A percentile compares a stretch with the other conserved stretches of the same genome.
Conservation (phyloP, 2,329 filamentous ascomycete genomes). For the Neoscytalidium dimidiatum region DNA sequence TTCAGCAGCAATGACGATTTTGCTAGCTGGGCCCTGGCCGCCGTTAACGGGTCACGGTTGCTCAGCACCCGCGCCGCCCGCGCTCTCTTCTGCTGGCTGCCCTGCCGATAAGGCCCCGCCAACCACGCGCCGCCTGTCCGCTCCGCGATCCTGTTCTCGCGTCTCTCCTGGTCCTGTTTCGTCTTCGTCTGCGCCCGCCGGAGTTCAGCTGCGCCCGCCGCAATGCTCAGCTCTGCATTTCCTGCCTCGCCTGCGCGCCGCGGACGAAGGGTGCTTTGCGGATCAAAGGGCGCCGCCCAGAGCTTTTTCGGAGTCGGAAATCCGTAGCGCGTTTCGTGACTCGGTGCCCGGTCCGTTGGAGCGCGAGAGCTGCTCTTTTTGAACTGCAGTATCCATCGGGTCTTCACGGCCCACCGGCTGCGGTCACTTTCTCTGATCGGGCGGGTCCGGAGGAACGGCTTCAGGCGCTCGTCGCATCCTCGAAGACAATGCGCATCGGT, state of each 20-base stretch:
- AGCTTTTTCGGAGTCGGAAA: slow-evolving; percentile 3
- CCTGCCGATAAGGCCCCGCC: slow-evolving; percentile 10
- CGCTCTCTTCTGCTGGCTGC: neutral
- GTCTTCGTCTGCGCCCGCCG: slow-evolving; percentile 3
- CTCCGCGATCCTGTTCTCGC: neutral
- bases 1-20: slow-evolving; percentile 20
- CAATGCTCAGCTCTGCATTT: slow-evolving; percentile 1
- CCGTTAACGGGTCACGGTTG: slow-evolving; percentile 1
- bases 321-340: slow-evolving; percentile 8
- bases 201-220: neutral
- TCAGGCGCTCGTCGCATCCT: neutral
- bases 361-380: slow-evolving; percentile 13
- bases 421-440: neutral
- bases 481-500: neutral
- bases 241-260: neutral
- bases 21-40: slow-evolving; percentile 13
- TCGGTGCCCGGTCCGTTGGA: neutral
- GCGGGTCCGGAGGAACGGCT: neutral
- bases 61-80: neutral
- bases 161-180: too few species aligned
- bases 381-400: slow-evolving; percentile 6
- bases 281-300: slow-evolving; percentile 7
- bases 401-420: slow-evolving; percentile 12
- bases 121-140: neutral
- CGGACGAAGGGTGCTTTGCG: slow-evolving; percentile 13